These are phyloP conservation scores for Chimonanthus salicifolius DNA, from an alignment of 164 flowering plant genomes.

Conservation along the genomic window DNA sequence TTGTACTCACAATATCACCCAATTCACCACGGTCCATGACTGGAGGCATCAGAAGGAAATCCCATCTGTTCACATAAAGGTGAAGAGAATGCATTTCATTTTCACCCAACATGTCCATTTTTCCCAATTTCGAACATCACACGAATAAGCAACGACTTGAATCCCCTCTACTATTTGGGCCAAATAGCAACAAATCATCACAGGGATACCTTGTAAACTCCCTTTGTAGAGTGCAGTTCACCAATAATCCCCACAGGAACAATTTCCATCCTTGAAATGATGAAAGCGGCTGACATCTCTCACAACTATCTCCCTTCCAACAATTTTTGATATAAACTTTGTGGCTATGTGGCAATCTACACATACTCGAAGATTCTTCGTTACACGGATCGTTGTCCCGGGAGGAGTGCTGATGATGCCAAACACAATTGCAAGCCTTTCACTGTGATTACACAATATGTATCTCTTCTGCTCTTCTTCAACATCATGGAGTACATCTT, in stretches of 20 bases:
- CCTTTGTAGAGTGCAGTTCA: constrained; percentile 10
- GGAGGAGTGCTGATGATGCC: constrained; percentile 60
- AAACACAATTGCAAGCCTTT: constrained; percentile 65
- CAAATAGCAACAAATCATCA: not conserved
- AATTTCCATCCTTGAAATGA: constrained; percentile 59
- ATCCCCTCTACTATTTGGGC: too few species aligned
- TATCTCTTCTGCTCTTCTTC: constrained; percentile 68
- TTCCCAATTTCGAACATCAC: not conserved
- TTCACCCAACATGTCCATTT: not conserved
- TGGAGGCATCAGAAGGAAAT: not conserved
- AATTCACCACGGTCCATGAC: not conserved
- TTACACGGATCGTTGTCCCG: constrained; percentile 61
- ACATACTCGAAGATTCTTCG: constrained; percentile 67
- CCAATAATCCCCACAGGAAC: constrained; percentile 72
- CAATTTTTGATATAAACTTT: constrained; percentile 56
- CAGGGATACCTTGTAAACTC: not conserved
- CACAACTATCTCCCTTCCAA: constrained; percentile 54
- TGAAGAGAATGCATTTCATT: not conserved
- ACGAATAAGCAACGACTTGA: not conserved
- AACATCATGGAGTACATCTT: constrained; percentile 64
- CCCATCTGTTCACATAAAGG: not conserved
- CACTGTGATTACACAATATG: constrained; percentile 45
- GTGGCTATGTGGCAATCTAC: constrained; percentile 64
- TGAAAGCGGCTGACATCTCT: constrained; percentile 65
- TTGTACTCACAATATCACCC: not conserved